phyloP scores from a whole-genome alignment of 164 flowering plant genomes.

The Protea cynaroides region DNA sequence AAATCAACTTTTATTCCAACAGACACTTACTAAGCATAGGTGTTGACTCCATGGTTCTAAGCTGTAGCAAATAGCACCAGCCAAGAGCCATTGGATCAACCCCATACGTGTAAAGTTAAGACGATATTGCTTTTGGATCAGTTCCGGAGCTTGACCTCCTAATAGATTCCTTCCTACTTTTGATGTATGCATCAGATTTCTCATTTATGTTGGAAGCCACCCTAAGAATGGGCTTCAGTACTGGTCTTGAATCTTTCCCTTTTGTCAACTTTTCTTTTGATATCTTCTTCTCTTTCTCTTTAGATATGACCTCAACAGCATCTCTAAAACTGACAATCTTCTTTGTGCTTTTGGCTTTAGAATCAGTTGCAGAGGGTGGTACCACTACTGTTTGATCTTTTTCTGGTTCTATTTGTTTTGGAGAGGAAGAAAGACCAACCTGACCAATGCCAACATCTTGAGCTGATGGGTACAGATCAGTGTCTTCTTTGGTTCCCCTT shows the following conservation, averaged over 20 bases:
- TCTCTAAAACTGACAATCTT: not conserved
- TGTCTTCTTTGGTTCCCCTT: no score
- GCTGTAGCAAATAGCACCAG: not conserved
- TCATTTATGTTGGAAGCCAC: conserved; percentile 30
- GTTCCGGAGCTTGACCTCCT: not conserved
- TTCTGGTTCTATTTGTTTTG: not conserved
- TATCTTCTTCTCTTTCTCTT: not conserved
- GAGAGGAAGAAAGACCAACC: no score
- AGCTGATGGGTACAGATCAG: no score
- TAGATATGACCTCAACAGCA: not conserved
- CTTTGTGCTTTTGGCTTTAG: not conserved
- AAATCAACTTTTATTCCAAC: not conserved
- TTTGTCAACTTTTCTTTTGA: conserved; percentile 1
- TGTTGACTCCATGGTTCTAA: not conserved
- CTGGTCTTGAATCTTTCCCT: conserved; percentile 3
- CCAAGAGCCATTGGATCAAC: no score
- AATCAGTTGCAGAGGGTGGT: not conserved
- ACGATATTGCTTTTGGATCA: no score
- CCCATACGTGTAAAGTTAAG: no score
- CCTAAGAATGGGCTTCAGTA: conserved; percentile 13
- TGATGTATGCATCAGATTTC: conserved; percentile 30
- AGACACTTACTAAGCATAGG: not conserved
- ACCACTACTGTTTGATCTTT: not conserved
- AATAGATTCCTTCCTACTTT: conserved; percentile 28
- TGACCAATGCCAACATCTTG: no score